Evolutionary conservation across 2,329 filamentous ascomycete species (phyloP), one percentile per base, ranked within the genome.

Genomic region (Trichophyton mentagrophytes): DNA sequence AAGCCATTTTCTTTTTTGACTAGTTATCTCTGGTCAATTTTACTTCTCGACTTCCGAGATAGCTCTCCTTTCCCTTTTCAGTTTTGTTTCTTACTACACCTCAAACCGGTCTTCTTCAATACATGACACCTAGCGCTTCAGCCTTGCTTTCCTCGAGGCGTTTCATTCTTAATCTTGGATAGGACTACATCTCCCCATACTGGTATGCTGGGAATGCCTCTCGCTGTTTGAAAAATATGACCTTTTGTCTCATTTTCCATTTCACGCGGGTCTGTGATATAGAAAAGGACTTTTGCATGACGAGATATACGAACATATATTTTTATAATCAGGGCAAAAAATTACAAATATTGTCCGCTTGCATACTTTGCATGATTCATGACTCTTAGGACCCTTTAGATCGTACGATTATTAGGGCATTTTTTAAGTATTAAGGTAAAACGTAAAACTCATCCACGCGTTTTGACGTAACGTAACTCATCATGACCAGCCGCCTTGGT

Each of bases 401-500:
- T 13, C 33, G 3, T 13, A 38, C 3, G 11, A 3, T 38, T 38
- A 38, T 38, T 38, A 38, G 33, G 11, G 9, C 13, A 13, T 38
- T 13, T 36, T 36, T 38, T 13, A 4, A 13, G 33, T 38, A 38
- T 38, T 38, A 38, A 13, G 25, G 46, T 49, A 49, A 13, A 25
- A 49, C 46, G 11, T 38, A 38, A 17, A 6, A n/a, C 15, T 27
- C n/a, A 55, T 55, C 15, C 33, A 36, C 49, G 15, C 30, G 3
- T 7, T 40, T 13, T 20, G 15, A 17, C 36, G 40, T 44, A 42
- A 40, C 40, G 55, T 38, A 38, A 38, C 33, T 27, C 36, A 13
- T 60, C 56, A 65, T 20, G 60, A 61, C 64, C 64, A 65, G 1
- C 60, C 62, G 42, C 64, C 64, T 17, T 60, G 63, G 17, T 59